Conservation (phyloP, 345 rosid genomes). For the Cardamine resedifolia region DNA sequence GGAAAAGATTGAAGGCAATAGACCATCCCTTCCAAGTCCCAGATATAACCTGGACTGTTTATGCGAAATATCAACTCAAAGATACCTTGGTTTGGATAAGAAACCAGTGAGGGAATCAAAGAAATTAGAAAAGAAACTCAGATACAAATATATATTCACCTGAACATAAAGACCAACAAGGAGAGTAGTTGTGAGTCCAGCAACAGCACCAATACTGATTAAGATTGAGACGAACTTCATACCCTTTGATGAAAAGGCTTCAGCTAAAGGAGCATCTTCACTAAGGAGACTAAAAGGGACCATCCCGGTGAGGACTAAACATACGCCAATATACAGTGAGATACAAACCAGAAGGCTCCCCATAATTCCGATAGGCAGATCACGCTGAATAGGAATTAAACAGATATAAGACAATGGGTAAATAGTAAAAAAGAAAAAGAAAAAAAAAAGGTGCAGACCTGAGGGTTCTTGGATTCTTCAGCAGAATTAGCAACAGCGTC, state of each 20-base stretch:
- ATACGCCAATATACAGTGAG: conserved; percentile 73
- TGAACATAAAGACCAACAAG: conserved; percentile 97
- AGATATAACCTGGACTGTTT: conserved; percentile 88
- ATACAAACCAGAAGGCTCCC: conserved; percentile 85
- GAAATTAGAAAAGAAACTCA: conserved; percentile 2
- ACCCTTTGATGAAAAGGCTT: conserved; percentile 84
- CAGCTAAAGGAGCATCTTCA: conserved; percentile 91
- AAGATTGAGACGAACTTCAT: conserved; percentile 73
- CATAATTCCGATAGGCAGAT: conserved; percentile 83
- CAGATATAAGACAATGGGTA: not conserved
- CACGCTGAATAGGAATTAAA: conserved; percentile 57
- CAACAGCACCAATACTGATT: conserved; percentile 92
- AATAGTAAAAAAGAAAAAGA: not conserved
- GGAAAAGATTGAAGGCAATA: conserved; percentile 85
- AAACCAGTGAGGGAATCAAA: conserved; percentile 11
- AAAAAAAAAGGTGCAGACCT: conserved; percentile 44
- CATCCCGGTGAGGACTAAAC: conserved; percentile 97
- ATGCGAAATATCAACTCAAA: conserved; percentile 31
- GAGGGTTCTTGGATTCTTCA: conserved; percentile 90
- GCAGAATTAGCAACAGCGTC: conserved; percentile 98
- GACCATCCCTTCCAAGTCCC: conserved; percentile 95
- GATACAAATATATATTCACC: conserved; percentile 46
- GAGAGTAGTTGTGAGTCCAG: conserved; percentile 94
- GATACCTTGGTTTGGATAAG: conserved; percentile 8
- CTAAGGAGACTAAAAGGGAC: conserved; percentile 69